Conservation (phyloP, 202 grass and related monocot species). For the Digitaria exilis region DNA sequence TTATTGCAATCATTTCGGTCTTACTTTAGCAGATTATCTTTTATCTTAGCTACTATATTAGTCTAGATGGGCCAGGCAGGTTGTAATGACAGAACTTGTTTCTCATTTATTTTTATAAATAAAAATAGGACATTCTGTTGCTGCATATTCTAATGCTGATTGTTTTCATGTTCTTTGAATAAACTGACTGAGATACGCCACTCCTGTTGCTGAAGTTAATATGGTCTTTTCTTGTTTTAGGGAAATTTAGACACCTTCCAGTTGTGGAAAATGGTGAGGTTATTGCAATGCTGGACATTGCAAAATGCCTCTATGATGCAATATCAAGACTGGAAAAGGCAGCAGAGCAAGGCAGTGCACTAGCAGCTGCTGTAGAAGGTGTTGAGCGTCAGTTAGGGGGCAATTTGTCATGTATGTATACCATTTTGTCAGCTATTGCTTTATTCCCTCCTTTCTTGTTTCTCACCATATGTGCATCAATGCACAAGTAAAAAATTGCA, state of each 20-base stretch:
- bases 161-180: conserved; percentile 25
- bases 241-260: conserved; percentile 98
- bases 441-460: not conserved
- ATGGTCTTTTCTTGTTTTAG: conserved; percentile 51
- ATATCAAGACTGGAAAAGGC: conserved; percentile 94
- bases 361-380: conserved; percentile 87
- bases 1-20: conserved; percentile 10
- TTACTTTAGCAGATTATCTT: not conserved
- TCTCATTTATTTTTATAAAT: not conserved
- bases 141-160: not conserved
- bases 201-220: conserved; percentile 23
- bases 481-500: conserved; percentile 12
- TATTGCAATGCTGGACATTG: conserved; percentile 92
- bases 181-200: conserved; percentile 19
- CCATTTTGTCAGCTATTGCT: conserved; percentile 17
- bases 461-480: not conserved
- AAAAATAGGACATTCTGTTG: not conserved
- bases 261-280: conserved; percentile 99
- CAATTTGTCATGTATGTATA: conserved; percentile 57
- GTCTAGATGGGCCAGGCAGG: not conserved
- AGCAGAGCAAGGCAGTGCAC: conserved; percentile 77
- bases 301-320: conserved; percentile 97
- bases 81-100: not conserved
- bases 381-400: conserved; percentile 67
- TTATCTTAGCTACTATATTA: conserved; percentile 1